Percentiles rank a stretch among this genome's conserved stretches.
phyloP scores from a whole-genome alignment of 2,329 filamentous ascomycete species.

The Mycosphaerella arachidis region DNA sequence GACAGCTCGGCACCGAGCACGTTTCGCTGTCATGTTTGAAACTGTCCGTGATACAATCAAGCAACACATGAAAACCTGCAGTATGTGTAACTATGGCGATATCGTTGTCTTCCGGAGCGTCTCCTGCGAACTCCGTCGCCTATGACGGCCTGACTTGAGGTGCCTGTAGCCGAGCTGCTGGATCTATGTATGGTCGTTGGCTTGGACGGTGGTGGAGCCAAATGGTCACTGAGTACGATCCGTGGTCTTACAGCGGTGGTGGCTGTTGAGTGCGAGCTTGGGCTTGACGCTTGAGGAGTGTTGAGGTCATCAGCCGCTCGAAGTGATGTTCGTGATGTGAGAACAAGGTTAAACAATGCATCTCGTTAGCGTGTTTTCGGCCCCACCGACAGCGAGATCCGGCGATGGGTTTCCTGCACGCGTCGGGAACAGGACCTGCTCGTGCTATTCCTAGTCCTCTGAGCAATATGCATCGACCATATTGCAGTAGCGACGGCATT shows the following conservation, averaged over 20 bases:
- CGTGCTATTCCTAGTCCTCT: not conserved
- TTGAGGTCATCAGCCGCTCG: conserved; percentile 2
- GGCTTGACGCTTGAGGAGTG: not conserved
- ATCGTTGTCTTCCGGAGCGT: not conserved
- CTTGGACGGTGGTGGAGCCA: not conserved
- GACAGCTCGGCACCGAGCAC: not conserved
- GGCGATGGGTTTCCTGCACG: not conserved
- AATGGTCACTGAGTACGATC: not conserved
- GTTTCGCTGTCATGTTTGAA: not conserved
- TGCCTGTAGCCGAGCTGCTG: not conserved
- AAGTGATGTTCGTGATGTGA: not conserved
- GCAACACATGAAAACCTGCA: not conserved
- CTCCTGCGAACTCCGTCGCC: not conserved
- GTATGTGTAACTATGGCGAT: not conserved
- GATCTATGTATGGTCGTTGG: not conserved
- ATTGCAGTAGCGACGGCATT: not conserved
- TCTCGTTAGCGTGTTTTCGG: not conserved
- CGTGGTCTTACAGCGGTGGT: not conserved
- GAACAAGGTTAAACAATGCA: not conserved
- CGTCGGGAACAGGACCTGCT: not conserved
- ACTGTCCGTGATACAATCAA: not conserved
- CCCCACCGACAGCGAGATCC: not conserved
- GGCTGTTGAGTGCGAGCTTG: not conserved
- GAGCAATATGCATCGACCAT: not conserved
- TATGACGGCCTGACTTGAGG: not conserved